A percentile compares a stretch with the other conserved stretches of the same genome.
These are phyloP conservation scores for Starmerella bacillaris DNA, from an alignment of 805 yeast species.

Conservation along the genomic window DNA sequence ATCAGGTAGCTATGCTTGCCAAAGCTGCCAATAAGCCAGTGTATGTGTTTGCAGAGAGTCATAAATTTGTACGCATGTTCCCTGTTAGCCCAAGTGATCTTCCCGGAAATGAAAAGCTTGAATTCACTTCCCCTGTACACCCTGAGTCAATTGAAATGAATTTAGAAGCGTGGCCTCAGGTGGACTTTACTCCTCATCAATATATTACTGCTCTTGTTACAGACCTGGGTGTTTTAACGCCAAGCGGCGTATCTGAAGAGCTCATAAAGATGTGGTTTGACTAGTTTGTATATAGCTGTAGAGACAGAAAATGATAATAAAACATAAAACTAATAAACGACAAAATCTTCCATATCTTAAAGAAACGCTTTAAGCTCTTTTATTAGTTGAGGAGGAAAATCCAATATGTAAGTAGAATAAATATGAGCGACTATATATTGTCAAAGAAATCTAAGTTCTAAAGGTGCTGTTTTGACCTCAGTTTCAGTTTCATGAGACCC, in stretches of 20 bases:
- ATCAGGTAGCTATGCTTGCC: constrained; percentile 85
- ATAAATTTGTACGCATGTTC: constrained; percentile 88
- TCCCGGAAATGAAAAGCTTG: constrained; percentile 40
- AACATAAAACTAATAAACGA: too few relatives aligned
- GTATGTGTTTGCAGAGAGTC: constrained; percentile 85
- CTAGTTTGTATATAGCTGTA: too few relatives aligned
- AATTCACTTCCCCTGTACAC: constrained; percentile 21
- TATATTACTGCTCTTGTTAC: constrained; percentile 89
- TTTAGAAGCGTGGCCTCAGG: constrained; percentile 32
- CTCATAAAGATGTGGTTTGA: constrained; percentile 96
- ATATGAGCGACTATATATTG: background rate
- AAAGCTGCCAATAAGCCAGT: constrained; percentile 80
- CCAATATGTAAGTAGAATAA: too few relatives aligned
- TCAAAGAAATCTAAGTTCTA: background rate
- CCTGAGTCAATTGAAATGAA: constrained; percentile 14
- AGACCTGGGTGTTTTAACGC: constrained; percentile 90
- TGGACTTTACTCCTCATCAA: constrained; percentile 93
- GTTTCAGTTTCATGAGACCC: background rate
- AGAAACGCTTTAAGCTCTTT: too few relatives aligned
- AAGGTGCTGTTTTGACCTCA: background rate
- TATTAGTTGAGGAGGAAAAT: too few relatives aligned
- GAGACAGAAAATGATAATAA: too few relatives aligned
- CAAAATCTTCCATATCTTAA: too few relatives aligned
- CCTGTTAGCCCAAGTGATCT: constrained; percentile 87
- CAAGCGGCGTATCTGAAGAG: constrained; percentile 97